Base-by-base conservation (phyloP, 805 yeast genomes). In the Yamadazyma sp. region DNA sequence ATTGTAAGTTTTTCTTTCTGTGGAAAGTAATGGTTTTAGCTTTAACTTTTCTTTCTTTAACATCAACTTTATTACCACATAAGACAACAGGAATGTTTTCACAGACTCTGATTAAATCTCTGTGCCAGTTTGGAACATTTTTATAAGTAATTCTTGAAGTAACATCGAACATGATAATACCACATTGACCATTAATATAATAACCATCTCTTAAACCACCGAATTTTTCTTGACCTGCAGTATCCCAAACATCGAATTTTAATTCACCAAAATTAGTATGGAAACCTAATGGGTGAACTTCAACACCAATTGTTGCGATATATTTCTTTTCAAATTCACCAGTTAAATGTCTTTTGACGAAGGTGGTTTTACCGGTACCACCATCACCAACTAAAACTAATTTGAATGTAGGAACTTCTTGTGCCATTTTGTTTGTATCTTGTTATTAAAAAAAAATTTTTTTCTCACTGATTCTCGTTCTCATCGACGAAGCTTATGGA, bases 81-180 rank as follows among this genome's bases (percentile, higher is more conserved):
- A 93, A 77, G 44, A 93, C 99, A 58, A 93, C 93, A 58, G 99
- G 99, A 56, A 93, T 93, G 81, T 91, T 93, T 76, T 93, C 99
- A 76, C 99, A 93, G 48, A 93, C 99, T 75, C 99, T 87, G 48
- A 93, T 97, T 64, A 93, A 79, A 72, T 93, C 99, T 76, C 98
- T 85, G 83, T 94, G 97, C 99, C 99, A 93, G 86, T 93, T 94
- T 69, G 99, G 98, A 65, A 93, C 99, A 72, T 93, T 93, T 78
- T 93, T 93, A 78, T 93, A 93, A 53, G 98, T 93, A 75, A 93
- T 91, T 78, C 99, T 89, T 35, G 98, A 88, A 46, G 99, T 93
- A 47, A 93, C 98, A 71, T 93, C 99, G 65, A 93, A 93, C 99
- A 93, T 93, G 69, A 93, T 93, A 75, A 93, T 93, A 75, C 98